Percentiles rank a stretch among this genome's conserved stretches.
These are phyloP conservation scores for Fusarium sarcochroum DNA, from an alignment of 2,329 filamentous ascomycete genomes.

Conservation along the genomic window DNA sequence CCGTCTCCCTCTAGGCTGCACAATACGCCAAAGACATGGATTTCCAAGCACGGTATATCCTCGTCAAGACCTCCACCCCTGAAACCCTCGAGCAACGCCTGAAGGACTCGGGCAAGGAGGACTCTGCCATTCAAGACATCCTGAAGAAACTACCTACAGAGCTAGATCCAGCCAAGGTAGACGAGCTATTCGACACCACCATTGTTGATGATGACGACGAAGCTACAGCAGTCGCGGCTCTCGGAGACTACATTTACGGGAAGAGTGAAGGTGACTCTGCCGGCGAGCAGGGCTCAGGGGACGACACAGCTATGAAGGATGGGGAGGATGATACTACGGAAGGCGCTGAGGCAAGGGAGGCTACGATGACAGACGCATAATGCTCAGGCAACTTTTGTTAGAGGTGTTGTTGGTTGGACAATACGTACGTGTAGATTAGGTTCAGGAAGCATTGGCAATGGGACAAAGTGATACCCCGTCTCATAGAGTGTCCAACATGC, in stretches of 20 bases:
- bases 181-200: slow-evolving; percentile 48
- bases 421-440: slow-evolving; percentile 15
- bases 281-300: slow-evolving; percentile 24
- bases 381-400: not conserved
- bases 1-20: slow-evolving; percentile 59
- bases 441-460: slow-evolving; percentile 18
- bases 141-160: slow-evolving; percentile 42
- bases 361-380: slow-evolving; percentile 39
- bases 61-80: slow-evolving; percentile 61
- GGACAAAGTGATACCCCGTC: slow-evolving; percentile 37
- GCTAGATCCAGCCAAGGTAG: slow-evolving; percentile 46
- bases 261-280: slow-evolving; percentile 14
- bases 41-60: slow-evolving; percentile 68
- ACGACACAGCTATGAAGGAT: slow-evolving; percentile 44
- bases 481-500: not conserved
- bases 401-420: not conserved
- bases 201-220: slow-evolving; percentile 49
- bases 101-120: slow-evolving; percentile 45
- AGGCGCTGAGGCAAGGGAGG: slow-evolving; percentile 27
- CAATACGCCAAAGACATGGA: slow-evolving; percentile 71
- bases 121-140: slow-evolving; percentile 41
- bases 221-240: slow-evolving; percentile 36
- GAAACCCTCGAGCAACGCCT: slow-evolving; percentile 50
- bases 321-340: slow-evolving; percentile 12
- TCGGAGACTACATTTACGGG: slow-evolving; percentile 51